Conservation (phyloP, 345 rosid species). For the Rubroshorea leprosula region DNA sequence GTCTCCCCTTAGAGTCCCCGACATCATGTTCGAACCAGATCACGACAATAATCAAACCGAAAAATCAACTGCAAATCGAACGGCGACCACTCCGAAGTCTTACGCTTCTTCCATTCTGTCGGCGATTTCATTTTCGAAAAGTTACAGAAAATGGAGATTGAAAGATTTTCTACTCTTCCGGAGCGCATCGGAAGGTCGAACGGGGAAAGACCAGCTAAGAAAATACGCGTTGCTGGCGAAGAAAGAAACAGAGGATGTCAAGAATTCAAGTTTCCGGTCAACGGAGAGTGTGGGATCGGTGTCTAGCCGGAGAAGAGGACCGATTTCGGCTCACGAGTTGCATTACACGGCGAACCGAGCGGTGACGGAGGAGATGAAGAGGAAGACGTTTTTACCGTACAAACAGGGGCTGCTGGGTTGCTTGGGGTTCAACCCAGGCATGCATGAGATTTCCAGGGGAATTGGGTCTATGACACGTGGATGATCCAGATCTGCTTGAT, state of each 20-base stretch:
- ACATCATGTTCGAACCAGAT: constrained; percentile 42
- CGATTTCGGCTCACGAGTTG: constrained; percentile 71
- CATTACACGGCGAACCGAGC: constrained; percentile 88
- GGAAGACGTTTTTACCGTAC: constrained; percentile 86
- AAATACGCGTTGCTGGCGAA: constrained; percentile 45
- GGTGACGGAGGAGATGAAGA: constrained; percentile 79
- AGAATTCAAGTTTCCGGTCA: constrained; percentile 57
- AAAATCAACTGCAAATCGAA: no score
- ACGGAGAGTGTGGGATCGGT: constrained; percentile 40
- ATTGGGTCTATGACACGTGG: constrained; percentile 68
- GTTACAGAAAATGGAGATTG: constrained; percentile 72
- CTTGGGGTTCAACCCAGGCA: constrained; percentile 68
- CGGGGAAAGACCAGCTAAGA: constrained; percentile 40
- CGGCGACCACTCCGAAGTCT: constrained; percentile 26
- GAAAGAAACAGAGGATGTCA: constrained; percentile 44
- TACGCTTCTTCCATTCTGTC: constrained; percentile 51
- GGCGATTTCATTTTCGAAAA: constrained; percentile 52
- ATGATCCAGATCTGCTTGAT: constrained; percentile 11
- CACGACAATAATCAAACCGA: constrained; percentile 18
- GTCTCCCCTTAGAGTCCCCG: constrained; percentile 71
- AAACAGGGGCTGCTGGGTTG: constrained; percentile 87
- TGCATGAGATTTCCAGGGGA: constrained; percentile 56
- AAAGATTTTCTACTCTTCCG: constrained; percentile 78
- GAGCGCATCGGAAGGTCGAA: constrained; percentile 89
- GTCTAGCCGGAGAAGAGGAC: constrained; percentile 27